Conservation (phyloP, 805 yeast genomes). For the Torulaspora delbrueckii region DNA sequence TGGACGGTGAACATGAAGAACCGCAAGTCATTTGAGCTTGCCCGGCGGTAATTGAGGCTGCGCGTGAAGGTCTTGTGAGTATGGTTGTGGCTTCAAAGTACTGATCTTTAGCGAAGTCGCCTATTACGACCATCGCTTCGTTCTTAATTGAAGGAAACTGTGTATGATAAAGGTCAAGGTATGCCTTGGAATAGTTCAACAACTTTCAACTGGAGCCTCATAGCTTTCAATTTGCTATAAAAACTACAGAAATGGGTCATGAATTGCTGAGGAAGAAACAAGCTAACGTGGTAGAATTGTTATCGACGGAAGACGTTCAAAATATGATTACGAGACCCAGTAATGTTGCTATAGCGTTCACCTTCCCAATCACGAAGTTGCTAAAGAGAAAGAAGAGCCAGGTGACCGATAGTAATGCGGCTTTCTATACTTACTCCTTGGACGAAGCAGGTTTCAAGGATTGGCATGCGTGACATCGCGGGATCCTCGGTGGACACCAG, state of each 20-base stretch:
- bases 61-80: too few relatives aligned
- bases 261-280: slow-evolving; percentile 15
- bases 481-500: not conserved
- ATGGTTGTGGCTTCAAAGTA: too few relatives aligned
- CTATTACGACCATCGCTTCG: not conserved
- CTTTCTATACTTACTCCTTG: slow-evolving; percentile 18
- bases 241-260: not conserved
- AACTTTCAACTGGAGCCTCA: not conserved
- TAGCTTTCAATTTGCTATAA: not conserved
- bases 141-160: not conserved
- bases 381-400: slow-evolving; percentile 16
- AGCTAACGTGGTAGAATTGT: slow-evolving; percentile 16
- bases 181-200: not conserved
- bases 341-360: slow-evolving; percentile 19
- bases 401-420: slow-evolving; percentile 1
- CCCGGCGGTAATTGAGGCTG: too few relatives aligned
- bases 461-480: slow-evolving; percentile 35
- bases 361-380: slow-evolving; percentile 23
- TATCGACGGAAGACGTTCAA: slow-evolving; percentile 18
- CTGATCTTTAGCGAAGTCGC: not conserved
- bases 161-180: not conserved
- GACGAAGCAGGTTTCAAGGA: slow-evolving; percentile 23
- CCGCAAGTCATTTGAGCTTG: not conserved
- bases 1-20: not conserved
- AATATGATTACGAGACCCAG: slow-evolving; percentile 12